Evolutionary conservation across 768 basidiomycete genomes (phyloP).

Genomic region (Macrocybe gigantea): DNA sequence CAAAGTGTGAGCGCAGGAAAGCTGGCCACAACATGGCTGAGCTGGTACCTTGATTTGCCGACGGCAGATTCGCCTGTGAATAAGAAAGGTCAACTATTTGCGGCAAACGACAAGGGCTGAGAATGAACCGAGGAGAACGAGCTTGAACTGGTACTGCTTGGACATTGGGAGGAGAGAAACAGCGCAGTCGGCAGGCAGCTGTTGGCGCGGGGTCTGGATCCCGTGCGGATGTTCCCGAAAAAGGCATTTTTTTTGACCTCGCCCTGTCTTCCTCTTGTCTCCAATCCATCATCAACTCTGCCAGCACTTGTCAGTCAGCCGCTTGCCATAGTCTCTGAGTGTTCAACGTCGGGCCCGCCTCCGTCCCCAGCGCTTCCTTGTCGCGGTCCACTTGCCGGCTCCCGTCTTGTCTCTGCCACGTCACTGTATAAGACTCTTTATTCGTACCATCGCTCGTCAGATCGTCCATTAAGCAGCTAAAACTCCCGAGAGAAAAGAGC

Average conservation of each 20-base stretch:
- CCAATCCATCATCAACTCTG: conserved; percentile 30
- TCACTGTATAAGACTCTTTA: conserved; percentile 21
- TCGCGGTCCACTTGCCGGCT: conserved; percentile 6
- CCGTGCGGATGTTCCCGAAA: conserved; percentile 28
- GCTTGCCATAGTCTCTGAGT: conserved; percentile 8
- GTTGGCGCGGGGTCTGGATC: conserved; percentile 2
- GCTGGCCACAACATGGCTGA: conserved; percentile 16
- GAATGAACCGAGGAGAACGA: conserved; percentile 80
- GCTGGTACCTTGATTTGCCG: conserved; percentile 82
- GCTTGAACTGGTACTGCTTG: conserved; percentile 92
- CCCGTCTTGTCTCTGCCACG: conserved; percentile 20
- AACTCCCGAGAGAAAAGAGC: conserved; percentile 15
- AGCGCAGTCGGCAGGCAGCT: conserved; percentile 20
- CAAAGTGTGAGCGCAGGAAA: conserved; percentile 14
- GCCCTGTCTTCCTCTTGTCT: conserved; percentile 13
- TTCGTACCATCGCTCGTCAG: conserved; percentile 2
- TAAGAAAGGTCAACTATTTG: conserved; percentile 8
- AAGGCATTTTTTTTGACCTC: conserved; percentile 8
- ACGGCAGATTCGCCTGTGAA: conserved; percentile 89
- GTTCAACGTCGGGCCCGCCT: conserved; percentile 25
- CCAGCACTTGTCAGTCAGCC: conserved; percentile 11
- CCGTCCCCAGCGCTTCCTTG: conserved; percentile 12
- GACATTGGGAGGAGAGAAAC: conserved; percentile 57
- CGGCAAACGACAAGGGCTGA: background rate
- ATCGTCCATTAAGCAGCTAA: too few species aligned